A percentile compares a stretch with the other conserved stretches of the same genome.
These are phyloP conservation scores for Thecaphora thlaspeos DNA, from an alignment of 1,284 basidiomycete genomes.

Conservation along the genomic window DNA sequence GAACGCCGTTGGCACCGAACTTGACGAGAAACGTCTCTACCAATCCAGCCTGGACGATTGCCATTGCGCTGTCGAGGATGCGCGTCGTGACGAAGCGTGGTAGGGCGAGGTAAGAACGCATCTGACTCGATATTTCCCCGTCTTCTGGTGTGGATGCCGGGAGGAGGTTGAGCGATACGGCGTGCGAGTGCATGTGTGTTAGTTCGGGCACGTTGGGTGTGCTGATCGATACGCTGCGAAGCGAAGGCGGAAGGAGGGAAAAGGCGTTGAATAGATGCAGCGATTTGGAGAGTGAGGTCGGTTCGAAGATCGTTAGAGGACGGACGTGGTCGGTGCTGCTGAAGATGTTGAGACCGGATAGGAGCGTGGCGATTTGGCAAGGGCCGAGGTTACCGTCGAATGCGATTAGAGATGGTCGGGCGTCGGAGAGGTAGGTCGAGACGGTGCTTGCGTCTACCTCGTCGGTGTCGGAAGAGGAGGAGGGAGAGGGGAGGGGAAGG, in stretches of 20 bases:
- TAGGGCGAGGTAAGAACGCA: neutral
- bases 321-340: conserved; percentile 2
- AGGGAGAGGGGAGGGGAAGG: neutral
- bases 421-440: neutral
- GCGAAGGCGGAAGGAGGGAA: neutral
- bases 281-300: conserved; percentile 25
- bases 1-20: conserved; percentile 19
- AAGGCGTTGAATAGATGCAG: neutral
- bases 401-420: conserved; percentile 10
- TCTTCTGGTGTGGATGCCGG: neutral
- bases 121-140: neutral
- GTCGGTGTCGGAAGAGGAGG: no score
- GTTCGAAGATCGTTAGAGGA: conserved; percentile 25
- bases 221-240: conserved; percentile 14
- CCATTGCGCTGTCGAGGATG: conserved; percentile 2
- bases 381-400: conserved; percentile 31
- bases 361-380: neutral
- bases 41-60: conserved; percentile 6
- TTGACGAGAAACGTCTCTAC: conserved; percentile 34
- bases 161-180: conserved; percentile 7
- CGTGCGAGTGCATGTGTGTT: conserved; percentile 10
- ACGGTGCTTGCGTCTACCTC: no score
- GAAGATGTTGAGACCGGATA: neutral
- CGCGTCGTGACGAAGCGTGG: neutral
- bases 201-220: conserved; percentile 40